phyloP scores from a whole-genome alignment of 257 asterid genomes.

The Capsicum baccatum region DNA sequence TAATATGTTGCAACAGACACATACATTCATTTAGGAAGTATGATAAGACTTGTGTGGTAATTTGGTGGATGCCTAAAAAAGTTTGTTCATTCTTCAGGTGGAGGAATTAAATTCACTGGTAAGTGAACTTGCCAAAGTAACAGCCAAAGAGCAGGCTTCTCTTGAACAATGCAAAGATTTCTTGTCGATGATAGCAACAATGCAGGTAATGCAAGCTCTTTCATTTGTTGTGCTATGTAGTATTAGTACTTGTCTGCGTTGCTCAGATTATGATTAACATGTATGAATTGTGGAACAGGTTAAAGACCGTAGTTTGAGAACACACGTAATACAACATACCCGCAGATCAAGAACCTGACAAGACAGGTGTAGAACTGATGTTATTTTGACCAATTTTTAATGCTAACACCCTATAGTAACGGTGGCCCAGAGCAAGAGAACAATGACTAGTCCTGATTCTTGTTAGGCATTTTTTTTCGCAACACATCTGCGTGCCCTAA shows the following conservation, averaged over 20 bases:
- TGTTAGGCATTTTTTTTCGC: conserved; percentile 49
- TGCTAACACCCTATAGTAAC: conserved; percentile 52
- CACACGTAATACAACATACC: conserved; percentile 75
- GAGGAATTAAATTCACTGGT: conserved; percentile 65
- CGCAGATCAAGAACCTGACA: conserved; percentile 62
- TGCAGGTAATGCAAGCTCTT: conserved; percentile 59
- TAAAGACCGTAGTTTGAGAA: conserved; percentile 78
- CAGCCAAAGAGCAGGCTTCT: conserved; percentile 67
- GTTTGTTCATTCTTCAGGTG: conserved; percentile 49
- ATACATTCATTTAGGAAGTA: background rate
- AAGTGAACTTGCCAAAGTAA: conserved; percentile 71
- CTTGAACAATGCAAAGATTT: conserved; percentile 72
- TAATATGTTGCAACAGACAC: background rate
- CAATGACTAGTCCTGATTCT: conserved; percentile 49
- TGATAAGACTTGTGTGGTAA: conserved; percentile 6
- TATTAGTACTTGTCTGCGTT: background rate
- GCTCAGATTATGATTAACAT: background rate
- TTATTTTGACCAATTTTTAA: conserved; percentile 43
- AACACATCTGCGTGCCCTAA: conserved; percentile 36
- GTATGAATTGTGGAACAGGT: conserved; percentile 51
- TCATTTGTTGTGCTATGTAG: conserved; percentile 11
- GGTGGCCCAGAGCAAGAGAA: conserved; percentile 34
- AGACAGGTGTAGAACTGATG: conserved; percentile 53
- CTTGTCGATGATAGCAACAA: conserved; percentile 61
- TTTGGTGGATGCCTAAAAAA: conserved; percentile 16